Evolutionary conservation across 2,329 filamentous ascomycete genomes (phyloP).

Genomic region (Aspergillus sp.): DNA sequence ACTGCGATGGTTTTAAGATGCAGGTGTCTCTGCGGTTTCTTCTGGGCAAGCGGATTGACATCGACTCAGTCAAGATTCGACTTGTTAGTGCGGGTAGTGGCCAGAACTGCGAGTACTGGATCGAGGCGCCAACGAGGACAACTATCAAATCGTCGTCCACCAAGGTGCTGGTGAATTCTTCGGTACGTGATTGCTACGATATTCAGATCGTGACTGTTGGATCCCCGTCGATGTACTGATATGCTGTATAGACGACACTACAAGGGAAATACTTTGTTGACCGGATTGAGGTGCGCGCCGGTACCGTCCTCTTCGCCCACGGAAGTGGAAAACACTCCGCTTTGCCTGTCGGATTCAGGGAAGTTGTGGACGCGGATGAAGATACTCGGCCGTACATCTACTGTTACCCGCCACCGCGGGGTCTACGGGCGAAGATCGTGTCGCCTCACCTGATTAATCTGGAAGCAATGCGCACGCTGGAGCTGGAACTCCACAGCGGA

Average conservation of each 20-base stretch:
- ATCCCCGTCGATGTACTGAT: conserved; percentile 10
- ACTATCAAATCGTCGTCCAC: conserved; percentile 56
- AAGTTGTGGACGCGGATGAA: conserved; percentile 29
- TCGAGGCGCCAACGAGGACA: conserved; percentile 51
- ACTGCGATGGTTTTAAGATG: conserved; percentile 72
- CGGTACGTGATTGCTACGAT: conserved; percentile 32
- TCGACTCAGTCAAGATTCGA: conserved; percentile 64
- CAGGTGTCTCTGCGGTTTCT: conserved; percentile 68
- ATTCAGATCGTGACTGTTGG: conserved; percentile 10
- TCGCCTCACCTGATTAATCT: conserved; percentile 72
- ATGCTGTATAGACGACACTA: conserved; percentile 34
- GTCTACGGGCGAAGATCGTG: conserved; percentile 66
- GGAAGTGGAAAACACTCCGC: conserved; percentile 25
- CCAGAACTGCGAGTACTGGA: conserved; percentile 64
- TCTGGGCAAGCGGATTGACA: conserved; percentile 65
- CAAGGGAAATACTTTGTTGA: conserved; percentile 73
- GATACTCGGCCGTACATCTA: conserved; percentile 61
- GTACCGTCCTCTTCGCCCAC: conserved; percentile 39
- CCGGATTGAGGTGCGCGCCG: conserved; percentile 59
- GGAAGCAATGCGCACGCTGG: conserved; percentile 72
- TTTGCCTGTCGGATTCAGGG: conserved; percentile 35
- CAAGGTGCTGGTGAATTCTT: conserved; percentile 49
- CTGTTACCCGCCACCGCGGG: conserved; percentile 68
- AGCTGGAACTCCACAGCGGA: conserved; percentile 69
- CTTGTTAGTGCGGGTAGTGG: conserved; percentile 51